Percentiles rank a stretch among this genome's conserved stretches.
Conservation (phyloP, 306 rosid species). For the Argentina anserina region DNA sequence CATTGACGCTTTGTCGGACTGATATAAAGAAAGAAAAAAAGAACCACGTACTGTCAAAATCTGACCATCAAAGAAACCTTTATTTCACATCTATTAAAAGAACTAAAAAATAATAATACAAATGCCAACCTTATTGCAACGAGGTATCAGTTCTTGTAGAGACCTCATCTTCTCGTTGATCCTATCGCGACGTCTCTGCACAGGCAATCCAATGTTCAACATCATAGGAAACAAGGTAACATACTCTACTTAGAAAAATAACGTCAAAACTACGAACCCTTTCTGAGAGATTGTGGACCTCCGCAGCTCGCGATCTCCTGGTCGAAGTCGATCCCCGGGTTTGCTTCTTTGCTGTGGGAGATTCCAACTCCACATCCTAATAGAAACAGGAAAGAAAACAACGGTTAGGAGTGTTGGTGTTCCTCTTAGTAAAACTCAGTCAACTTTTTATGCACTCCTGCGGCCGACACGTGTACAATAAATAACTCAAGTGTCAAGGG, state of each 20-base stretch:
- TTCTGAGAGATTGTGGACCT: slow-evolving; percentile 88
- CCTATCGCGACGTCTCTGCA: slow-evolving; percentile 87
- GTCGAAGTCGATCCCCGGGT: slow-evolving; percentile 48
- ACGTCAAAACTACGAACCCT: slow-evolving; percentile 45
- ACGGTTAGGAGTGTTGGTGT: background rate
- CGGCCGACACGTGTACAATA: too few species aligned
- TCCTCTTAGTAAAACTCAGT: too few species aligned
- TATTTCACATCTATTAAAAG: background rate
- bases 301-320: slow-evolving; percentile 77
- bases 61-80: slow-evolving; percentile 12
- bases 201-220: slow-evolving; percentile 10
- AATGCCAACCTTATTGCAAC: slow-evolving; percentile 66
- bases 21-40: slow-evolving; percentile 17
- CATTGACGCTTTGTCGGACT: slow-evolving; percentile 93
- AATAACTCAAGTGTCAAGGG: too few species aligned
- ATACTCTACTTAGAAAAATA: background rate
- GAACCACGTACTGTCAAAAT: background rate
- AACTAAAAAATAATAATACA: background rate
- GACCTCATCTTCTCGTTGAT: slow-evolving; percentile 87
- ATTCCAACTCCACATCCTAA: slow-evolving; percentile 59
- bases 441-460: too few species aligned
- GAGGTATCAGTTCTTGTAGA: slow-evolving; percentile 81
- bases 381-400: background rate
- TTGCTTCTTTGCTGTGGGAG: slow-evolving; percentile 44
- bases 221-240: slow-evolving; percentile 9